A percentile compares a stretch with the other conserved stretches of the same genome.
Conservation (phyloP, 306 rosid species). For the Mimosa pudica region DNA sequence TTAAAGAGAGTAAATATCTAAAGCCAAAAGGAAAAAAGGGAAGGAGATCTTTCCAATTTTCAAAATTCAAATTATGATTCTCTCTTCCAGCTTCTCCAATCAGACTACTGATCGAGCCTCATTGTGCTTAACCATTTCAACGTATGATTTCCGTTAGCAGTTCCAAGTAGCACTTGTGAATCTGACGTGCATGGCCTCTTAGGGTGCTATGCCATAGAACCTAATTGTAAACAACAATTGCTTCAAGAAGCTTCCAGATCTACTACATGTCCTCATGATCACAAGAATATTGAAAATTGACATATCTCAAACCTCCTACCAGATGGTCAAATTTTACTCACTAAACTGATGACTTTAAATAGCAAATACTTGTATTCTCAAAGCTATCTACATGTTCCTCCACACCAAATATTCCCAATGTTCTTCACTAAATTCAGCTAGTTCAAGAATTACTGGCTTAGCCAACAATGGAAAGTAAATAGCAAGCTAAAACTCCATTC, state of each 20-base stretch:
- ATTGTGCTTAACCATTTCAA: slow-evolving; percentile 2
- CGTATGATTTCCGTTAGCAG: neutral
- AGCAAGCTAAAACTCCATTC: neutral
- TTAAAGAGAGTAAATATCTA: neutral
- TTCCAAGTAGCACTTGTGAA: neutral
- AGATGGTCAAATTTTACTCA: neutral
- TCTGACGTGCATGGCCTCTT: neutral
- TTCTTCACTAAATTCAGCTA: neutral
- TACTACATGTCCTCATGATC: neutral
- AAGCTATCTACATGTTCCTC: neutral
- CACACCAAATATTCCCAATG: neutral
- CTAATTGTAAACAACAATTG: neutral
- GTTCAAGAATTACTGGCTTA: neutral
- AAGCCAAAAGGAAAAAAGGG: neutral
- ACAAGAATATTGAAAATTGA: neutral
- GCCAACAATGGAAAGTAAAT: neutral
- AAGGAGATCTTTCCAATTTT: neutral
- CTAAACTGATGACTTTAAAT: neutral
- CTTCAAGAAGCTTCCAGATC: neutral
- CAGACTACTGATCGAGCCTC: neutral
- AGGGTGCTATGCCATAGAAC: neutral
- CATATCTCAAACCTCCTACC: neutral
- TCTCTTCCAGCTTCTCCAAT: neutral
- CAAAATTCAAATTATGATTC: neutral
- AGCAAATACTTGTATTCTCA: neutral